Conservation (phyloP, 768 basidiomycete species). For the Trametes maxima region DNA sequence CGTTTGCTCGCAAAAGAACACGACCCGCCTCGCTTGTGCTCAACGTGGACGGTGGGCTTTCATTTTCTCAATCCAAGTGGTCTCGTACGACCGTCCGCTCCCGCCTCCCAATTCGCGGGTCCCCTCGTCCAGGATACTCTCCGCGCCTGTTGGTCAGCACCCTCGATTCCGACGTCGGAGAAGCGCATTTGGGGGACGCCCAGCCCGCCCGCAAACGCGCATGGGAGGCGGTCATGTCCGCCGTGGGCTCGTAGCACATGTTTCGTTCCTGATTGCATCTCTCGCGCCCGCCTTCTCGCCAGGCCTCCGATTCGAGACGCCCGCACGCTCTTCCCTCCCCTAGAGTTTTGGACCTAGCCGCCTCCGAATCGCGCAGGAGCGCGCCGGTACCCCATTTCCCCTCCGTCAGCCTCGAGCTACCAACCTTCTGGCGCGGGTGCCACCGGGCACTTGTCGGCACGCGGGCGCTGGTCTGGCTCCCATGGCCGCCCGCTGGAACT, state of each 20-base stretch:
- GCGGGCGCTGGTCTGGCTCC: neutral
- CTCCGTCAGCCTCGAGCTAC: constrained; percentile 22
- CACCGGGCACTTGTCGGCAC: constrained; percentile 14
- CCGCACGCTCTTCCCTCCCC: neutral
- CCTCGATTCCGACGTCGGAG: constrained; percentile 4
- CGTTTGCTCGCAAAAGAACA: neutral
- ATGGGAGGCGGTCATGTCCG: constrained; percentile 10
- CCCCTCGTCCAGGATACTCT: neutral
- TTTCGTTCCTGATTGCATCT: constrained; percentile 11
- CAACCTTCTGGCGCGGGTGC: constrained; percentile 16
- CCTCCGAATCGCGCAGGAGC: constrained; percentile 14
- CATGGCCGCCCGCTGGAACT: neutral
- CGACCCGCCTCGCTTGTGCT: constrained; percentile 2
- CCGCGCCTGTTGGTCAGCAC: neutral
- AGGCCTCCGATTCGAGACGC: constrained; percentile 1
- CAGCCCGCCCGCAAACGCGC: neutral
- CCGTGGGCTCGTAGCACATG: constrained; percentile 21
- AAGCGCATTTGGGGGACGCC: neutral
- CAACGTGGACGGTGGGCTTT: neutral
- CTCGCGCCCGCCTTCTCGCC: constrained; percentile 2
- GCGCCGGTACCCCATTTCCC: constrained; percentile 6
- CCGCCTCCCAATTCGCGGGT: neutral
- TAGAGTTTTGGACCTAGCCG: neutral
- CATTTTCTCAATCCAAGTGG: neutral
- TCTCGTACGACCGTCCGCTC: neutral